A percentile compares a stretch with the other conserved stretches of the same genome.
These are phyloP conservation scores for Penicillium sp. DNA, from an alignment of 2,329 filamentous ascomycete genomes.

Conservation along the genomic window DNA sequence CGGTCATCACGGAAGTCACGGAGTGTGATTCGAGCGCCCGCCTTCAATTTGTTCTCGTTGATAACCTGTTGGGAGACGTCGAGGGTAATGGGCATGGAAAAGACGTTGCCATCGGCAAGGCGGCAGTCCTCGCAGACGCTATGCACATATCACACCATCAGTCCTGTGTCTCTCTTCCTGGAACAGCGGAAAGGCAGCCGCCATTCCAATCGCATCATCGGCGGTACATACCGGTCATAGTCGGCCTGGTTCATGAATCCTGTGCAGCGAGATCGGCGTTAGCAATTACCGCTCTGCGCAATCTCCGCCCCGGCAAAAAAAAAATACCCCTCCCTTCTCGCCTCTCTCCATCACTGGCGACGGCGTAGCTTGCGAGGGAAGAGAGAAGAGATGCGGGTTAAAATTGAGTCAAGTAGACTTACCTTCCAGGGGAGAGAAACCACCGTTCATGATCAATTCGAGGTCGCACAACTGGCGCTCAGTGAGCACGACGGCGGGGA, in stretches of 20 bases:
- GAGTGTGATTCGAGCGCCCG: slow-evolving; percentile 78
- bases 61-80: slow-evolving; percentile 76
- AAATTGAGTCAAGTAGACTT: slow-evolving; percentile 35
- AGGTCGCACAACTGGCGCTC: slow-evolving; percentile 98
- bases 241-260: slow-evolving; percentile 97
- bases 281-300: slow-evolving; percentile 15
- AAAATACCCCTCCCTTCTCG: slow-evolving; percentile 1
- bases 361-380: background rate
- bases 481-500: slow-evolving; percentile 78
- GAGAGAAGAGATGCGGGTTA: background rate
- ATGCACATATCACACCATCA: slow-evolving; percentile 20
- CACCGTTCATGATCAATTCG: slow-evolving; percentile 94
- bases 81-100: slow-evolving; percentile 95
- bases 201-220: slow-evolving; percentile 11
- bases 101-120: slow-evolving; percentile 82
- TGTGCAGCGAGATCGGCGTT: slow-evolving; percentile 48
- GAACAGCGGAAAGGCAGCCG: background rate
- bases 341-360: background rate
- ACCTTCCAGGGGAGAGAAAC: slow-evolving; percentile 98
- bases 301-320: slow-evolving; percentile 10
- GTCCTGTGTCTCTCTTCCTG: background rate
- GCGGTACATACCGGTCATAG: slow-evolving; percentile 82
- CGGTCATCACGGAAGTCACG: slow-evolving; percentile 95
- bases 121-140: slow-evolving; percentile 88
- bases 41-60: slow-evolving; percentile 69